Evolutionary conservation across 2,329 filamentous ascomycete genomes (phyloP), one percentile per base, ranked within the genome.

Genomic region (Colletotrichum sp.): DNA sequence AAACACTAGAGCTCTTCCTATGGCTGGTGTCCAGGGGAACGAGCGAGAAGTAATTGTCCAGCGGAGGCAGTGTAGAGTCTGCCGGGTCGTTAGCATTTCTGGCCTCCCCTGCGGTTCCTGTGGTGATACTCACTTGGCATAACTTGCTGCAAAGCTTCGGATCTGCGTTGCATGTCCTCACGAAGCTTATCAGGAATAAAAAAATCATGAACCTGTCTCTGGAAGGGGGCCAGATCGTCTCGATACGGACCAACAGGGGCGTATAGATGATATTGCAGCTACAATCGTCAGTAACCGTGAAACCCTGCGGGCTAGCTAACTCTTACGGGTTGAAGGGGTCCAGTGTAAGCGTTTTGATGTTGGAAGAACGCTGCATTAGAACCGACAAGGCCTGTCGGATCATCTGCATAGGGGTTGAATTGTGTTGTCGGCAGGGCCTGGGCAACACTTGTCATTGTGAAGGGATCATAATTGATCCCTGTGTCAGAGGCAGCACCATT

Each of bases 241-340:
- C 93, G 92, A 82, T 96, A 92, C n/a, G 95, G 93, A 7, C 95
- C 95, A 72, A 96, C 91, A 1, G 96, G 96, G 36, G 95, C 95
- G 84, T 99, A 99, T 15, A 98, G 90, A 84, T 99, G 97, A 83
- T 98, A 98, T 87, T 96, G 95, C 7, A 96, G 90, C 92, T 94
- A 77, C n/a, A 32, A 71, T 9, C 63, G 72, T 83, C 69, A 82
- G 81, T 73, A 65, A 55, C 18, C 16, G 32, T 21, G 30, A 70
- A 21, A 52, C 9, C 16, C 28, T 15, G 18, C 24, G 9, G 30
- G 44, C 7, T 26, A 28, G 16, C 12, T 18, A 15, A 72, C 13
- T 81, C 89, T 81, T 84, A 93, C 92, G 26, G 94, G 94, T 78
- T 94, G 93, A 24, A 89, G 83, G 18, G 89, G 87, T 13, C 88